Evolutionary conservation across 1,284 basidiomycete species (phyloP), one percentile per base, ranked within the genome.

Genomic region (Gomphus bonarii): DNA sequence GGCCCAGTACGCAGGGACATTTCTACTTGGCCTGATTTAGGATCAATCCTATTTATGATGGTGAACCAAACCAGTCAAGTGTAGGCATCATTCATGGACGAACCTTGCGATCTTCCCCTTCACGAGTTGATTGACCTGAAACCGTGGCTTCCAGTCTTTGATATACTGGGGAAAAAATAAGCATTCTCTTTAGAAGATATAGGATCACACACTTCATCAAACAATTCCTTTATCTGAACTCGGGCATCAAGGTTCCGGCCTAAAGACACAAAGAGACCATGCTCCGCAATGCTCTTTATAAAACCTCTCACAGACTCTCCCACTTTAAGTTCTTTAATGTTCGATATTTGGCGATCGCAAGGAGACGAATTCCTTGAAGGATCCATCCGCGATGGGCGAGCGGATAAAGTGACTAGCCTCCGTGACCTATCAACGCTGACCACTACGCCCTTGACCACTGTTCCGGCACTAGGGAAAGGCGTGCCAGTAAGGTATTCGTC

Each of bases 81-180:
- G 35, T 2, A 14, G 3, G 7, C n/a, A n/a, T 16, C 18, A 10
- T 16, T 51, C 11, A 18, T 31, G 10, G n/a, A 66, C 73, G 22
- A 62, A 91, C 88, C 79, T 84, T 30, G 91, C 70, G 64, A 98
- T 82, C 58, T 88, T 84, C 55, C 94, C 95, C 59, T 83, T 83
- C 18, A 98, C 92, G 3, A 97, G 70, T 66, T 97, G 92, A 63
- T 91, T 86, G 46, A 80, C 73, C 58, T 80, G 73, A 70, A 98
- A 98, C 4, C 78, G 80, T 36, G 78, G 72, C 72, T 95, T 88
- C 95, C 95, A 99, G 55, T 98, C 95, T 70, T 97, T 95, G 63
- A 97, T 82, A 69, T 82, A 97, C 89, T 95, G 64, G 16, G 25
- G 60, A 63, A 30, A 64, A 59, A 52, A 62, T 46, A 44, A 58